Evolutionary conservation across 1,284 basidiomycete species (phyloP), one percentile per base, ranked within the genome.

Genomic region (Inonotus obliquus): DNA sequence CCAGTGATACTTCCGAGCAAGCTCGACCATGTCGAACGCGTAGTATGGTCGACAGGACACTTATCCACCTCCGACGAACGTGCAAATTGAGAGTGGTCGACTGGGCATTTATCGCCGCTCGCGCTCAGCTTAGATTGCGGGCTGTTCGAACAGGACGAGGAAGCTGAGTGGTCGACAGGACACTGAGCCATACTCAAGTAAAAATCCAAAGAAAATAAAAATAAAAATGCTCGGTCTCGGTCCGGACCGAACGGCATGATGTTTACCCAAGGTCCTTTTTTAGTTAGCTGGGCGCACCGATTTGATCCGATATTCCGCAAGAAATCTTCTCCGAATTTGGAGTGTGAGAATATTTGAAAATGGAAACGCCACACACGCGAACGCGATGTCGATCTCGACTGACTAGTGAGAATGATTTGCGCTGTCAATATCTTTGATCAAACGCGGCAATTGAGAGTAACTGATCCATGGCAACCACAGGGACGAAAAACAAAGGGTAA

Each of bases 51-150:
- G 0, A 89, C 86, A 14, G 80, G 81, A 70, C 83, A 85, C 52
- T 71, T 70, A 35, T 76, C 75, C 44, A 69, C 32, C 14, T 57
- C 35, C 25, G 57, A 29, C 39, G 48, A 25, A 37, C 54, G 27
- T 7, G 23, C 21, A 19, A 59, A 35, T 25, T 47, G 27, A 29
- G 54, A 51, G 44, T 61, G 57, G 44, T 84, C 83, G 62, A 85
- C 81, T 17, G 91, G 92, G 70, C 91, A 94, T 69, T 80, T 78
- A 71, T 82, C 83, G 37, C 75, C 69, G 35, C 38, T 29, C 44
- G 38, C 13, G 3, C 14, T 27, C n/a, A n/a, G 10, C 54, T 29
- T 41, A 2, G 54, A 35, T 5, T 21, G 25, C 10, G 29, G 17
- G 21, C n/a, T 21, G 6, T 11, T 32, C 14, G 51, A 39, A 27